Evolutionary conservation across 2,329 filamentous ascomycete genomes (phyloP).

Genomic region (Gyromitra esculenta): DNA sequence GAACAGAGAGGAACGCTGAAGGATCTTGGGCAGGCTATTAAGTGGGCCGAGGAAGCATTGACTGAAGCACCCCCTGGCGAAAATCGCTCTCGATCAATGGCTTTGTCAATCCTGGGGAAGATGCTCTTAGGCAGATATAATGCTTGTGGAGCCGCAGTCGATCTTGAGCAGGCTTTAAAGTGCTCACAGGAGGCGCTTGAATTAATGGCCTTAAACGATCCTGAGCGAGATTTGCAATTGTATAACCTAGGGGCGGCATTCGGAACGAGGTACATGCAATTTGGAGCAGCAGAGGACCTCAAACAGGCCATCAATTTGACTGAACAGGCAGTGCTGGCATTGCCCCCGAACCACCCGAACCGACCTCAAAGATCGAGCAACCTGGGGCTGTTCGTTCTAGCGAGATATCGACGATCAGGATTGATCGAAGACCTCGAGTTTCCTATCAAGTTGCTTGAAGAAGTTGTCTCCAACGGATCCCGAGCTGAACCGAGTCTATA

Average conservation of each 20-base stretch:
- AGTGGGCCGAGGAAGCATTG: conserved; percentile 2
- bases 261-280: too few relatives aligned
- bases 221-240: too few relatives aligned
- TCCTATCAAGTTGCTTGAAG: conserved; percentile 1
- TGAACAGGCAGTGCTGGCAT: neutral
- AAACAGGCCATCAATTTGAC: conserved; percentile 9
- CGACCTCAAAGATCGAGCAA: neutral
- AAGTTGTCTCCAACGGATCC: neutral
- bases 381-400: neutral
- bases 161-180: conserved; percentile 10
- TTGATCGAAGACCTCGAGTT: conserved; percentile 1
- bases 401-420: neutral
- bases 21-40: conserved; percentile 19
- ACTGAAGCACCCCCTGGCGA: neutral
- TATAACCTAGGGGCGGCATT: too few relatives aligned
- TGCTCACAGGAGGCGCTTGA: too few relatives aligned
- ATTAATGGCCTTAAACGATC: too few relatives aligned
- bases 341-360: neutral
- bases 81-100: neutral
- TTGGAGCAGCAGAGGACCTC: conserved; percentile 11
- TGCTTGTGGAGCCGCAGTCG: neutral
- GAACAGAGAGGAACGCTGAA: neutral
- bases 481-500: neutral
- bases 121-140: conserved; percentile 2
- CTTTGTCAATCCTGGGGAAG: neutral